A percentile compares a stretch with the other conserved stretches of the same genome.
Evolutionary conservation across 495 filamentous ascomycete genomes (phyloP).

Genomic region (Talaromyces adpressus): DNA sequence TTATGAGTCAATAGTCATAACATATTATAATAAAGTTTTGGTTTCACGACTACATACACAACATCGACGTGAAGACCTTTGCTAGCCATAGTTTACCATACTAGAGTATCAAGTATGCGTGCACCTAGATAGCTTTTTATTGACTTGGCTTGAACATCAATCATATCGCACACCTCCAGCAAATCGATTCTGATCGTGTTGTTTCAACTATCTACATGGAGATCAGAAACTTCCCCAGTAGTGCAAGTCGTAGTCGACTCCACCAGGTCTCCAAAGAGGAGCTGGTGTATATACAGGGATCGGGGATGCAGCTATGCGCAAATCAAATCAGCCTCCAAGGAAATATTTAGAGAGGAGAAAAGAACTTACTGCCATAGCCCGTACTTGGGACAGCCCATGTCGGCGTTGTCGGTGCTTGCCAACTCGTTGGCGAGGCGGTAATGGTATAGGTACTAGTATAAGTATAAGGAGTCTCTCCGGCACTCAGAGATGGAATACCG

Average conservation of each 20-base stretch:
- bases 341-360: too few relatives aligned
- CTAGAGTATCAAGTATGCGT: not conserved
- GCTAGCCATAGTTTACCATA: not conserved
- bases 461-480: conserved; percentile 11
- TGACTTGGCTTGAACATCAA: not conserved
- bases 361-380: conserved; percentile 22
- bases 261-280: conserved; percentile 19
- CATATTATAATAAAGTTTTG: not conserved
- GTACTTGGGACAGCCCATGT: conserved; percentile 22
- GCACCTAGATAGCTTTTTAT: not conserved
- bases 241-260: conserved; percentile 22
- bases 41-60: not conserved
- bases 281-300: conserved; percentile 21
- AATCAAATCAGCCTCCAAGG: too few relatives aligned
- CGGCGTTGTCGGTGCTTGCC: conserved; percentile 16
- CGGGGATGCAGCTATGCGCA: conserved; percentile 16
- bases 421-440: conserved; percentile 20
- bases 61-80: not conserved
- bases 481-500: conserved; percentile 15
- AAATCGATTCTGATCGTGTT: not conserved
- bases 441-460: conserved; percentile 23
- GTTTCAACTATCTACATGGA: not conserved
- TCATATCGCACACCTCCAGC: not conserved
- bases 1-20: not conserved
- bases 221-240: conserved; percentile 20